These are phyloP conservation scores for Diaporthe aspalathi DNA, from an alignment of 2,329 filamentous ascomycete species.

Conservation along the genomic window DNA sequence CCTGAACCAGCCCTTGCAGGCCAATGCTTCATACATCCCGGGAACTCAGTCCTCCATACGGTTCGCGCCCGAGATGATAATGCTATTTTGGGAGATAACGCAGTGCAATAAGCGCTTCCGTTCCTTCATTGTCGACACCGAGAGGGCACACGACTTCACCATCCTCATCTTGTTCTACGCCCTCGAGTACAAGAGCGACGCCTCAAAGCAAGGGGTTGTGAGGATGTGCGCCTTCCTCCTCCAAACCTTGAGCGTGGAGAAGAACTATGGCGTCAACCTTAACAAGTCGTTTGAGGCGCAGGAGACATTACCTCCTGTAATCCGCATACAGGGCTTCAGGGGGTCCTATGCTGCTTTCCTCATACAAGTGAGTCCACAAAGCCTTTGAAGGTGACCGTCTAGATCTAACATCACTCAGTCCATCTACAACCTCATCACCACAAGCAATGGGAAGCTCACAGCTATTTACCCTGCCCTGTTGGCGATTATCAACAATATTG, in stretches of 20 bases:
- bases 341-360: conserved; percentile 95
- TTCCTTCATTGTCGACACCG: conserved; percentile 96
- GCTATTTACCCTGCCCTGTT: conserved; percentile 93
- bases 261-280: conserved; percentile 87
- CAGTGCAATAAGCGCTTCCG: conserved; percentile 98
- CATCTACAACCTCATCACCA: conserved; percentile 90
- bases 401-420: conserved; percentile 65
- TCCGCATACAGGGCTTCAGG: conserved; percentile 84
- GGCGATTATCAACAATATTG: conserved; percentile 93
- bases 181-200: conserved; percentile 86
- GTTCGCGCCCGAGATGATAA: conserved; percentile 94
- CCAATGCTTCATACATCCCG: conserved; percentile 88
- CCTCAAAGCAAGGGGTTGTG: conserved; percentile 89
- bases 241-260: conserved; percentile 93
- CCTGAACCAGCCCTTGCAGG: conserved; percentile 90
- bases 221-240: conserved; percentile 98
- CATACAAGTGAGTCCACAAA: conserved; percentile 75
- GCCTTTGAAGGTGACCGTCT: conserved; percentile 43
- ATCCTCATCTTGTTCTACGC: conserved; percentile 93
- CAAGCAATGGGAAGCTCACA: conserved; percentile 88
- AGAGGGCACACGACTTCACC: conserved; percentile 91
- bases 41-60: conserved; percentile 83
- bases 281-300: conserved; percentile 91
- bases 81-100: conserved; percentile 96
- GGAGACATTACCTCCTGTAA: conserved; percentile 83